Base-by-base conservation (phyloP, 768 basidiomycete species). In the Lanmaoa pseudosensibilis region DNA sequence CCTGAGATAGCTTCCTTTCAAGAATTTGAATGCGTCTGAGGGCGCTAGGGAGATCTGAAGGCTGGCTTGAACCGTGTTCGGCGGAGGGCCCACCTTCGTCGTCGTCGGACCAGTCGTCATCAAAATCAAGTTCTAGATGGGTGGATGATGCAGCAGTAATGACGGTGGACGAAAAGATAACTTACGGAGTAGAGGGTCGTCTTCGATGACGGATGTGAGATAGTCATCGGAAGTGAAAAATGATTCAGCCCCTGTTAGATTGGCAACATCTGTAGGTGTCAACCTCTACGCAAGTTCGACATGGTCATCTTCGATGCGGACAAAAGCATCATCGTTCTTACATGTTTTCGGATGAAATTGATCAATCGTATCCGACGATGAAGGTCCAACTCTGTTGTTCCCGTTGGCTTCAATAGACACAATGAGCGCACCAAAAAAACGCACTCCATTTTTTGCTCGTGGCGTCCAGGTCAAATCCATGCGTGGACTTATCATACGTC, bases 171-270 rank as follows among this genome's bases (percentile, higher is more conserved):
- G n/a, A 36, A 5, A 27, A 27, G 30, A 45, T 3, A 12, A 77
- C 89, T 66, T 65, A 97, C 96, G 91, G 23, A 98, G 85, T 13
- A 97, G 73, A 2, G 93, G 89, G 68, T 98, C 96, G 63, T 94
- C 88, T 65, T 90, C 86, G 41, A 97, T 61, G 30, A 82, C 84
- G 2, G 96, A 96, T 39, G 83, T 80, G 21, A 98, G 83, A 66
- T 92, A 92, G 53, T 83, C 83, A 66, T 98, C 95, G 9, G 85
- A 83, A 13, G 75, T 68, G 58, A 95, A 83, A 62, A 92, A 80
- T 0, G 78, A 50, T 67, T 92, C 89, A 0, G 72, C 68, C 21
- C 85, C 84, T 32, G 78, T 80, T 53, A 92, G 64, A 41, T 65
- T 65, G n/a, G 67, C 60, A 15, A 84, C 74, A 40, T 79, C 75